Conservation (phyloP, 2,329 filamentous ascomycete species). For the Exophiala aquamarina region DNA sequence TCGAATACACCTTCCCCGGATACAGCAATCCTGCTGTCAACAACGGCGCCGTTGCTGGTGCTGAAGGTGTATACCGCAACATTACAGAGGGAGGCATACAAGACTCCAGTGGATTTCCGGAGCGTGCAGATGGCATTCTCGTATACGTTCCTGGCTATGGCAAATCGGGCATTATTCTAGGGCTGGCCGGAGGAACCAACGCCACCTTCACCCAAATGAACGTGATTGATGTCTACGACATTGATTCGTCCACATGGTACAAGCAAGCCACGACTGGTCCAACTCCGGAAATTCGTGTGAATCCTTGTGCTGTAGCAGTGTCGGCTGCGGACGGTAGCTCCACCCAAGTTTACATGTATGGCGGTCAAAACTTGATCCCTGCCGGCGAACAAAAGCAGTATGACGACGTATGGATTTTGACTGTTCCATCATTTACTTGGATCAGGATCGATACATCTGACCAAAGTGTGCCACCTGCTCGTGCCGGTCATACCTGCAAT, state of each 20-base stretch:
- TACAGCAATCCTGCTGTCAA: slow-evolving; percentile 64
- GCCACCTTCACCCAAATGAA: slow-evolving; percentile 69
- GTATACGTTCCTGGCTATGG: slow-evolving; percentile 78
- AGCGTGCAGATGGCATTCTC: slow-evolving; percentile 71
- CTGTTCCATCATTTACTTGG: slow-evolving; percentile 79
- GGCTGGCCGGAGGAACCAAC: slow-evolving; percentile 72
- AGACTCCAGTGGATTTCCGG: slow-evolving; percentile 64
- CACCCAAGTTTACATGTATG: slow-evolving; percentile 77
- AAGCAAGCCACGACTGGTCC: slow-evolving; percentile 66
- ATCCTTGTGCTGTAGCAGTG: slow-evolving; percentile 72
- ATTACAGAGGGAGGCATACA: slow-evolving; percentile 72
- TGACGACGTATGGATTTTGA: slow-evolving; percentile 76
- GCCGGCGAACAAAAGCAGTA: slow-evolving; percentile 61
- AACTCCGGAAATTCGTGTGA: slow-evolving; percentile 60
- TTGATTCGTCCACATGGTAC: slow-evolving; percentile 69
- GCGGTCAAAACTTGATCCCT: slow-evolving; percentile 71
- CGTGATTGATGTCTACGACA: slow-evolving; percentile 76
- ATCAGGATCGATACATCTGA: slow-evolving; percentile 60
- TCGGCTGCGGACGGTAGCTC: slow-evolving; percentile 70
- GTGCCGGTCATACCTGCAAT: slow-evolving; percentile 74
- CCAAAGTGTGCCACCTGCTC: slow-evolving; percentile 53
- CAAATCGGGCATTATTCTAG: slow-evolving; percentile 71
- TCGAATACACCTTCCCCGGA: slow-evolving; percentile 75
- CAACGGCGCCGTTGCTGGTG: slow-evolving; percentile 56
- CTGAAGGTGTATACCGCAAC: slow-evolving; percentile 67